phyloP scores from a whole-genome alignment of 495 filamentous ascomycete species.

The Eremomyces bilateralis region DNA sequence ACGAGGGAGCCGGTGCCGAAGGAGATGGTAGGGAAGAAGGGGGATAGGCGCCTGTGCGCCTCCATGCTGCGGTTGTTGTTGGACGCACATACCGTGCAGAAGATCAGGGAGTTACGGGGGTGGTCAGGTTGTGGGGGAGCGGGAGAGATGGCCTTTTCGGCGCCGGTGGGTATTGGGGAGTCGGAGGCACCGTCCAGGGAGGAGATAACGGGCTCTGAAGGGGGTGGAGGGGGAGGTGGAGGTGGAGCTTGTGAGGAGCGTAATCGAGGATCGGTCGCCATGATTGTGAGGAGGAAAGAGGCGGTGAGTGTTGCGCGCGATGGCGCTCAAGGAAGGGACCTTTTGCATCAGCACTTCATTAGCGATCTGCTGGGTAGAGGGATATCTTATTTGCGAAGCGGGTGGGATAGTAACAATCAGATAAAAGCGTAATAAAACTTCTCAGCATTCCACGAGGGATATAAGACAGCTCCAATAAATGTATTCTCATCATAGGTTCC shows the following conservation, averaged over 20 bases:
- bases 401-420: slow-evolving; percentile 13
- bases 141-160: slow-evolving; percentile 26
- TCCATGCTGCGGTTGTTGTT: slow-evolving; percentile 98
- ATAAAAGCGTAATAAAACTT: slow-evolving; percentile 29
- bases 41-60: slow-evolving; percentile 74
- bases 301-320: neutral
- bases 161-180: slow-evolving; percentile 11
- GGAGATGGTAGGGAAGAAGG: slow-evolving; percentile 82
- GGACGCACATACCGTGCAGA: slow-evolving; percentile 96
- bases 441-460: slow-evolving; percentile 21
- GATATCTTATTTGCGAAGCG: slow-evolving; percentile 5
- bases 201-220: slow-evolving; percentile 31
- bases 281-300: neutral
- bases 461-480: slow-evolving; percentile 99
- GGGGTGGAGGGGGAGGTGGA: slow-evolving; percentile 19
- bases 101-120: slow-evolving; percentile 45
- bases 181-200: slow-evolving; percentile 19
- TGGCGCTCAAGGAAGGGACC: neutral
- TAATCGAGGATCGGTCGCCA: neutral
- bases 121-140: slow-evolving; percentile 13
- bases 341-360: neutral
- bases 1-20: slow-evolving; percentile 95
- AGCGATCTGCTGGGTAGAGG: neutral
- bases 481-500: slow-evolving; percentile 31
- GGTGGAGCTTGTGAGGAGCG: slow-evolving; percentile 7